Base-by-base conservation (phyloP, 1,284 basidiomycete genomes). In the Cryptococcus sp. region DNA sequence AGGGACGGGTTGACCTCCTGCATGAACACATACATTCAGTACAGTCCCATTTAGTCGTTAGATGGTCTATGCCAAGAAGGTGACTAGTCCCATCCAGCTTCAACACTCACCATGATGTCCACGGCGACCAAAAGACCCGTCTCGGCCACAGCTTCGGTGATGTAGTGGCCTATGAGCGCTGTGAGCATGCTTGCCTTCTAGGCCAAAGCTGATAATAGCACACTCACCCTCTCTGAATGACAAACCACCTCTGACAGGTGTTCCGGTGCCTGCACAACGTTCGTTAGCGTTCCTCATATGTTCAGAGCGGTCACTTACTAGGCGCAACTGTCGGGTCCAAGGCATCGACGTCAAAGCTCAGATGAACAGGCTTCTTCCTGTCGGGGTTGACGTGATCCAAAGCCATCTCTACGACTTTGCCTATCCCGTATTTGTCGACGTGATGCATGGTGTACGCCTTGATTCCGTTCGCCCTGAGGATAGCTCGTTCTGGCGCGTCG, bases 391-490 rank as follows among this genome's bases (percentile, higher is more conserved):
- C 88, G 76, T 92, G 85, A 74, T 96, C 90, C 62, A 99, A 81
- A 37, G 94, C 96, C 90, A 94, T 90, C 73, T 98, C 91, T 57
- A 98, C 88, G 56, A 98, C 91, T 71, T 87, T 86, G 26, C 92
- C 95, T 65, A 99, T 99, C 49, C 96, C 96, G 73, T 92, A 89
- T 80, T 87, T 91, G 81, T 99, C 96, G 54, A 99, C 89, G 65
- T 99, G 92, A 80, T 98, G 93, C 96, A 99, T 99, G 62, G 88
- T 90, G 82, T 91, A 99, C 11, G 88, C 89, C 77, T 91, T 93
- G 83, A 99, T 97, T 57, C 84, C 86, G 78, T 92, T 83, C 68
- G 95, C 86, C 67, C 83, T 86, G 58, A 99, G 83, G 68, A 99
- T 90, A 64, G 83, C 84, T 80, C 93, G 93, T 81, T 99, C 96